Percentiles rank a stretch among this genome's conserved stretches.
Evolutionary conservation across 2,329 filamentous ascomycete species (phyloP).

Genomic region (Pseudopyricularia javanii): DNA sequence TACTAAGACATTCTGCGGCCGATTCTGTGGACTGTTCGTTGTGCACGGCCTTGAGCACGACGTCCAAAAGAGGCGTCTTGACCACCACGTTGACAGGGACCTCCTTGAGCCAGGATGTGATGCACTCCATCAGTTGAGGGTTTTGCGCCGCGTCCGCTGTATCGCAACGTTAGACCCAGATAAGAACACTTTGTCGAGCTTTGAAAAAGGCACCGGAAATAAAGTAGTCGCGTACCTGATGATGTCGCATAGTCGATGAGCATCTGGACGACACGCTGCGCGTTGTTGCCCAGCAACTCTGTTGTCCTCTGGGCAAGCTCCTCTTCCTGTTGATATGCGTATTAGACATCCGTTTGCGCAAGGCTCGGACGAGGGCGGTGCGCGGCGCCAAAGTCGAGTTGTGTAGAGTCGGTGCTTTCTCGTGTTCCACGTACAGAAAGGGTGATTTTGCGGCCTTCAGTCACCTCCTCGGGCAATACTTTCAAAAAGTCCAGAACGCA

Average conservation of each 20-base stretch:
- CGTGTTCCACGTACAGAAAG: conserved; percentile 82
- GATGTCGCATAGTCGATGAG: conserved; percentile 86
- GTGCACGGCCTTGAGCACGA: conserved; percentile 67
- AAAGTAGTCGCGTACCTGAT: conserved; percentile 50
- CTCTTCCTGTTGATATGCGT: conserved; percentile 65
- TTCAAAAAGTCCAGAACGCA: conserved; percentile 93
- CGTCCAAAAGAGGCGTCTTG: conserved; percentile 70
- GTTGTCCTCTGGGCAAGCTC: conserved; percentile 76
- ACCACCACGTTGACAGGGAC: conserved; percentile 76
- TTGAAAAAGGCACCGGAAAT: not conserved
- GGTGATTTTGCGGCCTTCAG: conserved; percentile 98
- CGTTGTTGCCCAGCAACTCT: conserved; percentile 85
- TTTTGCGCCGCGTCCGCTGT: conserved; percentile 55
- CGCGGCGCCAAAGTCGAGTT: conserved; percentile 12
- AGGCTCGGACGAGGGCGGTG: conserved; percentile 18
- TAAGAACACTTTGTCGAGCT: not conserved
- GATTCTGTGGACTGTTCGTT: conserved; percentile 71
- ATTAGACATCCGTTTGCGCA: conserved; percentile 25
- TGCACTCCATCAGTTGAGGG: conserved; percentile 84
- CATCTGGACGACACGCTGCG: conserved; percentile 72
- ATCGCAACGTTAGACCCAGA: not conserved
- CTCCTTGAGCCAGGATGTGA: conserved; percentile 93
- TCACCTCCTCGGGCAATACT: conserved; percentile 96
- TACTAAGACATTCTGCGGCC: conserved; percentile 84
- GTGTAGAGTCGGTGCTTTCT: conserved; percentile 29